Base-by-base conservation (phyloP, 2,329 filamentous ascomycete species). In the Penicillium sp. region DNA sequence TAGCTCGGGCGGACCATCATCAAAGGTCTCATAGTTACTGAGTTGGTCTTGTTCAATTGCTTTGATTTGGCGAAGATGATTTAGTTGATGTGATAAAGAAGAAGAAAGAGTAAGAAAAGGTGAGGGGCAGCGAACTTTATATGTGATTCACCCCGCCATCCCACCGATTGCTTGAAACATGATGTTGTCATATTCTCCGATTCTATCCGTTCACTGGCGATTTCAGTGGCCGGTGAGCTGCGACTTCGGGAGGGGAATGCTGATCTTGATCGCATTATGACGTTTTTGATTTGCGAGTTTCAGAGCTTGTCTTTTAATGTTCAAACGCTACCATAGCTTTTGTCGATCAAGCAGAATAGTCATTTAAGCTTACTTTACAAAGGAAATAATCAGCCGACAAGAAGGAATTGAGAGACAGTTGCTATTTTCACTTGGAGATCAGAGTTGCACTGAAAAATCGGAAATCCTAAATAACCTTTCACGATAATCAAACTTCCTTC, bases 141-240 rank as follows among this genome's bases (percentile, higher is more conserved):
- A 69, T 86, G 83, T 27, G 76, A 71, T 19, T 19, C 29, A 60
- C 56, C 58, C 58, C 61, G 44, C 59, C 61, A 55, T 57, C 26
- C 50, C 47, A 52, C 22, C 24, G 33, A 39, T 16, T 33, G 3
- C 24, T 57, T 37, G 46, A 10, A 19, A 39, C 16, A 37, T 22
- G 19, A 35, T 35, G 47, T 24, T 53, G 53, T 56, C 52, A 59
- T 54, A n/a, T 31, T n/a, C 52, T 61, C 63, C 64, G 64, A 66
- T 16, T 58, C 61, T 63, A 59, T 59, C 64, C 63, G 53, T 35
- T 50, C 53, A 39, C 31, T 39, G 47, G 31, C 10, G 39, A n/a
- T 31, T 46, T 6, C 10, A 48, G 41, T 21, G 59, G 49, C 51
- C 61, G 61, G 59, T 63, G 59, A 60, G 31, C 47, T 39, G 29